Evolutionary conservation across 495 filamentous ascomycete species (phyloP).

Genomic region (Penicillium salamii): DNA sequence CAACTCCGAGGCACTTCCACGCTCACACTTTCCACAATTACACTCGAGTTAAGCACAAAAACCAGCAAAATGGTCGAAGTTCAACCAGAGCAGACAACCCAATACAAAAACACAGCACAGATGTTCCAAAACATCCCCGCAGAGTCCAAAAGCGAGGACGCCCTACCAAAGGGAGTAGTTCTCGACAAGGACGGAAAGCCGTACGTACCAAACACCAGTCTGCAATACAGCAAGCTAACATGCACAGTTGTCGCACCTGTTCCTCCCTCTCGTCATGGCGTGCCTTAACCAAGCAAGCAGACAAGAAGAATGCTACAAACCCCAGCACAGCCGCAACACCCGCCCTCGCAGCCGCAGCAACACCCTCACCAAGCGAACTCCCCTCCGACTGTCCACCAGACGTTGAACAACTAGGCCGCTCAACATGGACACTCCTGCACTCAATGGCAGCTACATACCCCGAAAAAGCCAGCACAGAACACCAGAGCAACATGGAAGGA

Average conservation of each 20-base stretch:
- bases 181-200: slow-evolving; percentile 94
- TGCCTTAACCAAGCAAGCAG: slow-evolving; percentile 59
- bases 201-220: slow-evolving; percentile 49
- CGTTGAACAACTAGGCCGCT: slow-evolving; percentile 77
- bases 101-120: slow-evolving; percentile 3
- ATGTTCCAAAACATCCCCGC: slow-evolving; percentile 21
- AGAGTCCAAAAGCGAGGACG: too few species aligned
- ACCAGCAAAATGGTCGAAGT: slow-evolving; percentile 16
- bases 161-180: slow-evolving; percentile 78
- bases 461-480: slow-evolving; percentile 51
- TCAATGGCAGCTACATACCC: slow-evolving; percentile 88
- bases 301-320: slow-evolving; percentile 16
- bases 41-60: neutral
- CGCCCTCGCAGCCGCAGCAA: slow-evolving; percentile 14
- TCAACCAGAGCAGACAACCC: slow-evolving; percentile 16
- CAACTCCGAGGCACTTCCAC: slow-evolving; percentile 6
- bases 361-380: slow-evolving; percentile 14
- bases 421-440: slow-evolving; percentile 91
- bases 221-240: neutral
- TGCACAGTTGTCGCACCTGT: slow-evolving; percentile 81
- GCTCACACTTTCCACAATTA: neutral
- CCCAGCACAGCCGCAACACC: slow-evolving; percentile 18
- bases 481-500: slow-evolving; percentile 71
- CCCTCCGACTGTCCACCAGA: slow-evolving; percentile 52
- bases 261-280: slow-evolving; percentile 71